Evolutionary conservation across 345 rosid species (phyloP).

Genomic region (Limnanthes douglasii): DNA sequence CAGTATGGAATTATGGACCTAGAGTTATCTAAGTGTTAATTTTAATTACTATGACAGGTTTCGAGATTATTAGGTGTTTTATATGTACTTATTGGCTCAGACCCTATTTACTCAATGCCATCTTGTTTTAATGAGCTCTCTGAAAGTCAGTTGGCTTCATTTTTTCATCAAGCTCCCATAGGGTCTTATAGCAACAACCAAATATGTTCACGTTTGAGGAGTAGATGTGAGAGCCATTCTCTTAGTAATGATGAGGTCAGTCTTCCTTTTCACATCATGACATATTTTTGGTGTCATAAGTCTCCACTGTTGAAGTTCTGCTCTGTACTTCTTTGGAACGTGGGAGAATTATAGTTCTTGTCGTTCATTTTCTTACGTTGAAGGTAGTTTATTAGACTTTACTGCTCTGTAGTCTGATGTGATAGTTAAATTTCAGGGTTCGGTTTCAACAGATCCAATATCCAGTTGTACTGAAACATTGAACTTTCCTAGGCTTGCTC

Average conservation of each 20-base stretch:
- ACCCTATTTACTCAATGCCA: conserved; percentile 22
- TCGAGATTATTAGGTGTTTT: conserved; percentile 58
- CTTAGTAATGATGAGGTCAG: conserved; percentile 30
- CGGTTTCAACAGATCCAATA: conserved; percentile 16
- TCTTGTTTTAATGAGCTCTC: conserved; percentile 35
- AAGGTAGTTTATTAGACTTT: neutral
- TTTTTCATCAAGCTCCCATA: conserved; percentile 91
- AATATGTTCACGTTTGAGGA: conserved; percentile 30
- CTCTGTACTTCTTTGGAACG: no score
- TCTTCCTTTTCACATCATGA: no score
- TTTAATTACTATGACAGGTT: conserved; percentile 29
- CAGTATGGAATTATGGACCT: conserved; percentile 4
- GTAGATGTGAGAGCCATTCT: conserved; percentile 15
- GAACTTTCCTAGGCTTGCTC: conserved; percentile 54
- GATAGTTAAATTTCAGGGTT: conserved; percentile 25
- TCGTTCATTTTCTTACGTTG: no score
- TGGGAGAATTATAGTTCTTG: no score
- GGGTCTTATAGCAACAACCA: conserved; percentile 55
- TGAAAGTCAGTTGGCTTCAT: conserved; percentile 83
- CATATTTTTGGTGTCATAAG: no score
- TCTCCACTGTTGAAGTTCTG: no score
- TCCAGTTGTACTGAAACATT: conserved; percentile 13
- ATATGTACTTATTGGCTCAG: conserved; percentile 44
- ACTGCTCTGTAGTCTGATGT: conserved; percentile 3
- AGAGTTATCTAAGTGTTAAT: conserved; percentile 2